A percentile compares a stretch with the other conserved stretches of the same genome.
phyloP scores from a whole-genome alignment of 306 rosid species.

The Cyclanthera cordifolia region DNA sequence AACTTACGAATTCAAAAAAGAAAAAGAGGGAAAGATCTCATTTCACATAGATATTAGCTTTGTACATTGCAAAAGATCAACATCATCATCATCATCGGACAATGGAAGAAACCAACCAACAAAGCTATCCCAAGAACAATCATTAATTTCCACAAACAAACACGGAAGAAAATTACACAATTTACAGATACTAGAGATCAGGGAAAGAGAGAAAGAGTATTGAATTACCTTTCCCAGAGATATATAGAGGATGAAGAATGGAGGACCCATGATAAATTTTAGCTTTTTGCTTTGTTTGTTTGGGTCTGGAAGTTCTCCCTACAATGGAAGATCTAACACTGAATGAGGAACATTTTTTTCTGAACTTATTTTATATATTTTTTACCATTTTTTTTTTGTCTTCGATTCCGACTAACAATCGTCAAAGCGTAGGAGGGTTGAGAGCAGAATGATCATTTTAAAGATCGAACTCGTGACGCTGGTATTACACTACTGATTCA shows the following conservation, averaged over 20 bases:
- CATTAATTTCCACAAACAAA: background rate
- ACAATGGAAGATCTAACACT: slow-evolving; percentile 4
- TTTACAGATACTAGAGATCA: background rate
- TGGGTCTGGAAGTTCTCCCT: background rate
- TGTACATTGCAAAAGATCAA: background rate
- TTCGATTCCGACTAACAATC: slow-evolving; percentile 26
- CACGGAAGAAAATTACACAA: background rate
- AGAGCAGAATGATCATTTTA: too few species aligned
- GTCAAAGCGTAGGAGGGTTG: slow-evolving; percentile 17
- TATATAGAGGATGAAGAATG: slow-evolving; percentile 3
- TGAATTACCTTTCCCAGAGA: background rate
- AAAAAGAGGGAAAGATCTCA: background rate
- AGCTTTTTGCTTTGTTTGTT: background rate
- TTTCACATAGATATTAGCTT: background rate
- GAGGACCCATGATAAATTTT: slow-evolving; percentile 1
- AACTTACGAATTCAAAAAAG: background rate
- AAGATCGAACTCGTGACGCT: too few species aligned
- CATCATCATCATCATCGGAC: background rate
- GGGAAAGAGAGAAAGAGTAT: background rate
- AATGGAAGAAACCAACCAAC: background rate
- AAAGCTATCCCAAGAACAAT: background rate
- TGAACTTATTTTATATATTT: too few species aligned
- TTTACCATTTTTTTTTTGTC: background rate
- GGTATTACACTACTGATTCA: too few species aligned
- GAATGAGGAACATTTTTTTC: background rate